A percentile compares a stretch with the other conserved stretches of the same genome.
phyloP scores from a whole-genome alignment of 2,329 filamentous ascomycete species.

The Diplodia intermedia region DNA sequence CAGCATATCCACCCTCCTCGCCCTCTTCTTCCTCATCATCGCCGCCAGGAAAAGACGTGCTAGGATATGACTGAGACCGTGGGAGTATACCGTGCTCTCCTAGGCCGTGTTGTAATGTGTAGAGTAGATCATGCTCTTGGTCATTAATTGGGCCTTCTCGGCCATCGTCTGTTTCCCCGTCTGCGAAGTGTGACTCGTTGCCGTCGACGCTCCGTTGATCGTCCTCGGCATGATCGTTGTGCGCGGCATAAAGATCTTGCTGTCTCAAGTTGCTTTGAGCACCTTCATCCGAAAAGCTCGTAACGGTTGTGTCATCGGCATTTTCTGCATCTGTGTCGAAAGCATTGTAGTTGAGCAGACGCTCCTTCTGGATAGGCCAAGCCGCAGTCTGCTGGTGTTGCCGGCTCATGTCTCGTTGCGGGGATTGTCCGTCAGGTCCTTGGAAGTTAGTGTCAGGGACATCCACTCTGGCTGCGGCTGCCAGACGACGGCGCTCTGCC shows the following conservation, averaged over 20 bases:
- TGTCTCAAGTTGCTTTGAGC: background rate
- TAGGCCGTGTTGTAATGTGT: background rate
- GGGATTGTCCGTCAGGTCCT: background rate
- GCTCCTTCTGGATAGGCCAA: background rate
- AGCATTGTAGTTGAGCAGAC: background rate
- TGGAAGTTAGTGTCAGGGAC: background rate
- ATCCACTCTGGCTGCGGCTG: background rate
- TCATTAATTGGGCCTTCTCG: background rate
- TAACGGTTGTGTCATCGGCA: conserved; percentile 21
- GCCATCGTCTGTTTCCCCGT: conserved; percentile 7
- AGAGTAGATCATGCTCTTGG: background rate
- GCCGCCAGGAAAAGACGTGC: background rate
- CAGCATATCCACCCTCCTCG: background rate
- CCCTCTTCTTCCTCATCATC: background rate
- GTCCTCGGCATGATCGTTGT: background rate
- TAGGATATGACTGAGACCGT: background rate
- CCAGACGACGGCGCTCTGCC: conserved; percentile 6
- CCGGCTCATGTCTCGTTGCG: background rate
- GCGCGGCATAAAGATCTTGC: background rate
- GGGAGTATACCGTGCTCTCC: background rate
- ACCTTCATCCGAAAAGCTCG: background rate
- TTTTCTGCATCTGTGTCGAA: conserved; percentile 31
- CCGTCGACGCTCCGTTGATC: background rate
- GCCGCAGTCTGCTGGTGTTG: background rate
- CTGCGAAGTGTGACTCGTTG: conserved; percentile 6